These are phyloP conservation scores for Phytophthora pisi DNA, from an alignment of 352 stramenopile species.

Conservation along the genomic window DNA sequence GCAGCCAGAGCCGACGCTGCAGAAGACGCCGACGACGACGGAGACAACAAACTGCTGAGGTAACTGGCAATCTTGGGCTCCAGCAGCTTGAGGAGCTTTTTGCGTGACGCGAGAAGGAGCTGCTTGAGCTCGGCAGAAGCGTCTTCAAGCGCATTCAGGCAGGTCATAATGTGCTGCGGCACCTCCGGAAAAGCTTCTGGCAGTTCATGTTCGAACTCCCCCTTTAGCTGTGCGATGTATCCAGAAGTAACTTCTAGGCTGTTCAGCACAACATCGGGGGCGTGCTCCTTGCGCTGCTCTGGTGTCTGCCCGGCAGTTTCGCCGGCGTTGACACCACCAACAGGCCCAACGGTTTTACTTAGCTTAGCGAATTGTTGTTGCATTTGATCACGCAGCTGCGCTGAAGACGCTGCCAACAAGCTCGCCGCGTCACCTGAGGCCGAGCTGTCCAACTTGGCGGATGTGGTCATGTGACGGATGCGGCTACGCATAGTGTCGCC, in stretches of 20 bases:
- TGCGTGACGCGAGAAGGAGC: conserved; percentile 66
- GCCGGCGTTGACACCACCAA: conserved; percentile 23
- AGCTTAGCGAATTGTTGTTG: conserved; percentile 87
- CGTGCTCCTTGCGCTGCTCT: conserved; percentile 63
- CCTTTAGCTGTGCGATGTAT: conserved; percentile 85
- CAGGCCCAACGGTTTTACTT: conserved; percentile 79
- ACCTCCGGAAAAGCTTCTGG: conserved; percentile 75
- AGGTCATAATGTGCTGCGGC: conserved; percentile 75
- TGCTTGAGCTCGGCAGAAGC: conserved; percentile 70
- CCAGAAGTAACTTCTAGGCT: conserved; percentile 73
- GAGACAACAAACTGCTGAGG: conserved; percentile 57
- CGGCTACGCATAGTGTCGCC: conserved; percentile 81
- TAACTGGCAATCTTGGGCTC: conserved; percentile 71
- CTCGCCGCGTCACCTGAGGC: conserved; percentile 42
- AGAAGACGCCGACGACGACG: conserved; percentile 39
- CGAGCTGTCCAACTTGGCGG: conserved; percentile 63
- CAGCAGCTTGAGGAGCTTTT: conserved; percentile 80
- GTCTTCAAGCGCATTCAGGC: conserved; percentile 76
- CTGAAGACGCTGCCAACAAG: conserved; percentile 56
- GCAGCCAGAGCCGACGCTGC: conserved; percentile 37
- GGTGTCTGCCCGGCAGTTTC: conserved; percentile 16
- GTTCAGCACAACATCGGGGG: conserved; percentile 84
- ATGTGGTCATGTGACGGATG: conserved; percentile 73
- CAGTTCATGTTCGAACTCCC: conserved; percentile 74
- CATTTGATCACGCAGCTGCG: conserved; percentile 86